A percentile compares a stretch with the other conserved stretches of the same genome.
phyloP scores from a whole-genome alignment of 2,329 filamentous ascomycete species.

The Zymoseptoria crescenta region DNA sequence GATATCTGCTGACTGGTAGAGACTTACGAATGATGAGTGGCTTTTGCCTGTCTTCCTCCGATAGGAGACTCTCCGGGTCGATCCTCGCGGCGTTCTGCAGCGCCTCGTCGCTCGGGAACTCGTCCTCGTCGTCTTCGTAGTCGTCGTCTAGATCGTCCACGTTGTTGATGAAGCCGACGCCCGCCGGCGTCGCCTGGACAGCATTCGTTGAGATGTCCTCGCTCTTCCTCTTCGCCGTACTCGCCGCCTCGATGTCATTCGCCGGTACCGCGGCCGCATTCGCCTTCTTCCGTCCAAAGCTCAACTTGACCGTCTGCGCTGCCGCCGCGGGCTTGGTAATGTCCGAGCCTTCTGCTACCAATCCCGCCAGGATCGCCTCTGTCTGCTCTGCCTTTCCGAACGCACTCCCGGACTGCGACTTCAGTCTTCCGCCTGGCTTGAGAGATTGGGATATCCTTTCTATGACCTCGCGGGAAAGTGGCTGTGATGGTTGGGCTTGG shows the following conservation, averaged over 20 bases:
- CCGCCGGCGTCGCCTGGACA: slow-evolving; percentile 41
- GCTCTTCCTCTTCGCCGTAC: slow-evolving; percentile 28
- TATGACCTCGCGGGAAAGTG: slow-evolving; percentile 61
- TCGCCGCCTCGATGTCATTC: slow-evolving; percentile 27
- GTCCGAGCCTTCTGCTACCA: slow-evolving; percentile 53
- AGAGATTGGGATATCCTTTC: slow-evolving; percentile 61
- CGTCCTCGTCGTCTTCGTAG: slow-evolving; percentile 29
- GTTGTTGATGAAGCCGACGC: slow-evolving; percentile 62
- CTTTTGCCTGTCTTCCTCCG: slow-evolving; percentile 71
- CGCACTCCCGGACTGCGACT: slow-evolving; percentile 57
- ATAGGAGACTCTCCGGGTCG: slow-evolving; percentile 80
- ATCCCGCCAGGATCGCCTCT: slow-evolving; percentile 78
- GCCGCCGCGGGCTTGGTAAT: slow-evolving; percentile 55
- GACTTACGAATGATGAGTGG: slow-evolving; percentile 67
- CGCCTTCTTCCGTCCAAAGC: slow-evolving; percentile 51
- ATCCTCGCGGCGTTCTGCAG: slow-evolving; percentile 69
- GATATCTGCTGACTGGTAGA: neutral
- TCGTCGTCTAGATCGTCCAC: slow-evolving; percentile 52
- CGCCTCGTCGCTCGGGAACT: slow-evolving; percentile 30
- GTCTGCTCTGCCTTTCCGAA: slow-evolving; percentile 47
- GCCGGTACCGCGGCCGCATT: slow-evolving; percentile 34
- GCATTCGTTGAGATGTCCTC: slow-evolving; percentile 22
- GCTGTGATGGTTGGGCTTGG: slow-evolving; percentile 44
- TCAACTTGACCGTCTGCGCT: slow-evolving; percentile 40
- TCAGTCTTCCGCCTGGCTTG: slow-evolving; percentile 59